Base-by-base conservation (phyloP, 2,329 filamentous ascomycete genomes). In the Epichloe typhina region DNA sequence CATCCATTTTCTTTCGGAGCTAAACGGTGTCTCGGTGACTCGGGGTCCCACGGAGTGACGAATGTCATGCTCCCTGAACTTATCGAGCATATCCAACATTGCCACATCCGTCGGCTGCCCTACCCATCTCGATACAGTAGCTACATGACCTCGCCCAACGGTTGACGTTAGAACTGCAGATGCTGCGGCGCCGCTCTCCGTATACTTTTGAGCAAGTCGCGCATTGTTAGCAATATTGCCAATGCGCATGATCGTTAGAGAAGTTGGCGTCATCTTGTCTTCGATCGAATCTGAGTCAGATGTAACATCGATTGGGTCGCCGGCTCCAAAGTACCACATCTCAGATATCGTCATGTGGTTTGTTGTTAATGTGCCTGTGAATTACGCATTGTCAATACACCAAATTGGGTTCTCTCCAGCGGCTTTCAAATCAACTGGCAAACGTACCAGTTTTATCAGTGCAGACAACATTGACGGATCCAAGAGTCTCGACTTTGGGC, bases 381-480 rank as follows among this genome's bases (percentile, higher is more conserved):
- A 31, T 13, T 13, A 19, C 15, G 39, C 12, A 31, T 37, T 26
- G 31, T 38, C 36, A 46, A 44, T 41, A 37, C 23, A 35, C 31
- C 7, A n/a, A 21, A 50, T 1, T 17, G 26, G 19, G 7, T 39
- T 37, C n/a, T 40, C 6, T 23, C 41, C 12, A 17, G 11, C 15
- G 45, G 8, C 4, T 3, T 3, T 26, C 38, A 11, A 21, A 19
- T 21, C 6, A 35, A 38, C 45, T 39, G 12, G 2, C 33, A 40
- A 13, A 54, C 65, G 59, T 69, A 81, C 81, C 88, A 42, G 93
- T 98, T 71, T 98, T 98, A 73, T 98, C 93, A 58, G 89, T 96
- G 71, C 94, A 98, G 6, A 98, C 88, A n/a, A 98, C 90, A 61
- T 97, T 98, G 53, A 98, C 93, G n/a, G 90, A 96, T 8, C 94